Evolutionary conservation across 139 green algal genomes (phyloP).

Genomic region (Pedinophyceae sp.): DNA sequence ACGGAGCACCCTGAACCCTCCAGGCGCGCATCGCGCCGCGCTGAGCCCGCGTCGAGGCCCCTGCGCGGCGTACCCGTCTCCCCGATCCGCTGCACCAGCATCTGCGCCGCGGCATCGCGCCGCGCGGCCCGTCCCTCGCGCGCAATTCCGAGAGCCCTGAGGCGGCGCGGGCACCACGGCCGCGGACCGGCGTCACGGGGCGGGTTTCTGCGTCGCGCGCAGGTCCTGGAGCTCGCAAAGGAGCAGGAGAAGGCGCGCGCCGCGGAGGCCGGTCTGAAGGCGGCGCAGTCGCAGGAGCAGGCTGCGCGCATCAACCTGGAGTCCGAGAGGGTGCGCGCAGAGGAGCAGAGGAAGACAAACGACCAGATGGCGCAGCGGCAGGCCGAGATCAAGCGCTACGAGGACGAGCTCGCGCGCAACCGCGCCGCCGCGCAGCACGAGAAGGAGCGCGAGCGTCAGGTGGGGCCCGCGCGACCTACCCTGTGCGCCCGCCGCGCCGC

Average conservation of each 20-base stretch:
- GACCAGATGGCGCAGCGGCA: constrained; percentile 77
- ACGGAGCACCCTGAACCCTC: no score
- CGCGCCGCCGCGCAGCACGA: constrained; percentile 60
- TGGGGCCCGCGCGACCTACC: no score
- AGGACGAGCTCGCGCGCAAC: constrained; percentile 42
- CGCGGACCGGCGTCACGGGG: no score
- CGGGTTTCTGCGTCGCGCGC: constrained; percentile 6
- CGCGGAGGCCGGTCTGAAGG: constrained; percentile 50
- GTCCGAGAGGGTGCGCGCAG: constrained; percentile 62
- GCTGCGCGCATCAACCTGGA: constrained; percentile 38
- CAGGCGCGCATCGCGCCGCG: no score
- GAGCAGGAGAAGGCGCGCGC: constrained; percentile 86
- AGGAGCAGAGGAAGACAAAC: constrained; percentile 72
- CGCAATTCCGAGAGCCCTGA: no score
- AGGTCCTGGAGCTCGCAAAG: constrained; percentile 78
- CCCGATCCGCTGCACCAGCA: no score
- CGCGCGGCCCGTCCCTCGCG: no score
- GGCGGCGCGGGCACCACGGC: no score
- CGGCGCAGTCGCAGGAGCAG: constrained; percentile 50
- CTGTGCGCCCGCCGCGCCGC: no score
- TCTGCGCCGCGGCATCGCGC: no score
- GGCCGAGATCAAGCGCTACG: constrained; percentile 55
- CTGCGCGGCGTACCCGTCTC: no score
- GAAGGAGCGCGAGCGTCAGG: constrained; percentile 39
- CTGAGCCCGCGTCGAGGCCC: no score